Evolutionary conservation across 108 stramenopile species (phyloP).

Genomic region (Nitzschia palea): DNA sequence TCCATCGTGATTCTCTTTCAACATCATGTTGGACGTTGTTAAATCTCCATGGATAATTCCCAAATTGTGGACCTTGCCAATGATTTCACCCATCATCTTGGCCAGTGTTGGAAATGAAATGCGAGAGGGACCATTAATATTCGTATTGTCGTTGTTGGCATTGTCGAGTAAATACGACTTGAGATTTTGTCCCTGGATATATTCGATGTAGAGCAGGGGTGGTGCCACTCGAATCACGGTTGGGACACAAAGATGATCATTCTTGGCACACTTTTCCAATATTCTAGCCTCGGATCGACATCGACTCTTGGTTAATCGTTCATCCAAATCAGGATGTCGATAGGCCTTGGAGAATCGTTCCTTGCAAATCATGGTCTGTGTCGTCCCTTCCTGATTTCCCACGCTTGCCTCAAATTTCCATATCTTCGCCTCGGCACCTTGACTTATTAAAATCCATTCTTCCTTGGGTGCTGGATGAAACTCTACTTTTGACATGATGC

Average conservation of each 20-base stretch:
- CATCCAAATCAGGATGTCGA: constrained; percentile 90
- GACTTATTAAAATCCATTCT: constrained; percentile 69
- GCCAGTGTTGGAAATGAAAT: constrained; percentile 44
- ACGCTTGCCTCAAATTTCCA: constrained; percentile 50
- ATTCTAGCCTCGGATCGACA: constrained; percentile 66
- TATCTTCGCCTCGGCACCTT: constrained; percentile 85
- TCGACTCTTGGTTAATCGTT: constrained; percentile 84
- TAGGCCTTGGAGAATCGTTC: constrained; percentile 95
- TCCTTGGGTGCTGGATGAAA: constrained; percentile 20
- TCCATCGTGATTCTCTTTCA: constrained; percentile 10
- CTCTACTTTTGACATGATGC: too few relatives aligned
- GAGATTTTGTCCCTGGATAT: constrained; percentile 64
- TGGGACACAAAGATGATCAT: constrained; percentile 40
- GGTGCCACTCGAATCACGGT: constrained; percentile 27
- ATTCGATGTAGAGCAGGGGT: constrained; percentile 67
- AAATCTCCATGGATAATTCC: constrained; percentile 95
- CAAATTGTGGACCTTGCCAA: constrained; percentile 88
- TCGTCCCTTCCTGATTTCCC: background rate
- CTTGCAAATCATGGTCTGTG: constrained; percentile 49
- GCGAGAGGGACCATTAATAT: background rate
- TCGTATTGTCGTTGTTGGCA: background rate
- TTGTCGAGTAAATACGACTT: constrained; percentile 29
- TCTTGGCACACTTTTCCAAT: constrained; percentile 37
- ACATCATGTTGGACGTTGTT: constrained; percentile 94
- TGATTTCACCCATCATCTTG: constrained; percentile 59